A percentile compares a stretch with the other conserved stretches of the same genome.
phyloP scores from a whole-genome alignment of 2,329 filamentous ascomycete species.

The Fusarium sp. region DNA sequence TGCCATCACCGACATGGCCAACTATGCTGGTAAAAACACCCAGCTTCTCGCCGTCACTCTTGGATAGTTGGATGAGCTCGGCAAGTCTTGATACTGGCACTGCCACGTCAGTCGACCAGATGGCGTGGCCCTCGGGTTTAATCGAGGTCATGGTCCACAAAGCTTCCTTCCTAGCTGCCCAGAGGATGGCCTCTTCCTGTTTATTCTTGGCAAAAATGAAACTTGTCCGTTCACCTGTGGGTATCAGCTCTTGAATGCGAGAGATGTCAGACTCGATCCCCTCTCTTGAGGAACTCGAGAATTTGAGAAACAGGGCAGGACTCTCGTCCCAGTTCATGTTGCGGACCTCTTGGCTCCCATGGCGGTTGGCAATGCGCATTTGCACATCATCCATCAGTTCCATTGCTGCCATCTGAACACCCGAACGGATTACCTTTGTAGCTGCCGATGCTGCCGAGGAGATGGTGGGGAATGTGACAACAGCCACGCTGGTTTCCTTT shows the following conservation, averaged over 20 bases:
- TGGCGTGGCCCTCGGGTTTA: constrained; percentile 66
- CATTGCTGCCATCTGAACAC: constrained; percentile 73
- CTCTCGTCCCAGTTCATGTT: constrained; percentile 79
- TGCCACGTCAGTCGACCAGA: constrained; percentile 86
- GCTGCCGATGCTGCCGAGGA: constrained; percentile 72
- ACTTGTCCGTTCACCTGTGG: no score
- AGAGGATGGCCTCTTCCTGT: no score
- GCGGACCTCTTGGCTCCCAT: no score
- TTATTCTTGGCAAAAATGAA: no score
- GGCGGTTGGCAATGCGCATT: no score
- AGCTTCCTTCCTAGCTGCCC: no score
- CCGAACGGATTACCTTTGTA: constrained; percentile 70
- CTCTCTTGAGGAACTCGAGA: no score
- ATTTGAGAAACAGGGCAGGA: constrained; percentile 80
- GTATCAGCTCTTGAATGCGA: no score
- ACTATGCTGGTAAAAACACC: constrained; percentile 74
- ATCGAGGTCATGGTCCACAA: constrained; percentile 78
- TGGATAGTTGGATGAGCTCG: constrained; percentile 76
- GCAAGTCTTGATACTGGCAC: constrained; percentile 78
- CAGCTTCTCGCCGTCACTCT: constrained; percentile 70
- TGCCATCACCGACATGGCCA: constrained; percentile 79
- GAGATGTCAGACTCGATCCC: no score
- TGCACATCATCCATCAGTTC: constrained; percentile 73
- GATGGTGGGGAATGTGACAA: constrained; percentile 69
- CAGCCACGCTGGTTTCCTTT: constrained; percentile 71